Evolutionary conservation across 768 basidiomycete species (phyloP).

Genomic region (Clitopilus hobsonii): DNA sequence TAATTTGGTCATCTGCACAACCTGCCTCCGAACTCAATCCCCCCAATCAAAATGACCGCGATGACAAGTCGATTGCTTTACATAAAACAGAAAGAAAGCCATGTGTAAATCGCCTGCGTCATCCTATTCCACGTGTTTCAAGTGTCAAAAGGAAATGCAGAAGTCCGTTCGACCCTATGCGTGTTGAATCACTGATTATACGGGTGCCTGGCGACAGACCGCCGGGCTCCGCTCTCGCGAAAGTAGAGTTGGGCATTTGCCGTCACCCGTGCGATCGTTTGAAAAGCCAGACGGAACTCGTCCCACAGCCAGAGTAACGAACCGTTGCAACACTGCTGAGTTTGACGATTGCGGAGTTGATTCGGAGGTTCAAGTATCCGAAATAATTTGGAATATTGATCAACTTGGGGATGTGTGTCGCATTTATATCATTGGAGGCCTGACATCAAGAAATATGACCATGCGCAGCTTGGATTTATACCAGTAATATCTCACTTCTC

Average conservation of each 20-base stretch:
- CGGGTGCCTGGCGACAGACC: slow-evolving; percentile 12
- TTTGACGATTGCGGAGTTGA: neutral
- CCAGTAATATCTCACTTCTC: neutral
- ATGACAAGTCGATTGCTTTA: neutral
- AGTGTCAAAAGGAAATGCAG: slow-evolving; percentile 8
- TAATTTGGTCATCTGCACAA: neutral
- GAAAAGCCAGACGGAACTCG: neutral
- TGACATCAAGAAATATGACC: no score
- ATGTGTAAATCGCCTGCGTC: slow-evolving; percentile 7
- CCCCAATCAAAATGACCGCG: neutral
- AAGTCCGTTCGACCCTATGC: slow-evolving; percentile 2
- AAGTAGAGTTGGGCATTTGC: neutral
- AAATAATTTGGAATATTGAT: neutral
- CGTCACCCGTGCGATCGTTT: neutral
- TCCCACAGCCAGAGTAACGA: neutral
- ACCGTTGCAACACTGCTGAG: neutral
- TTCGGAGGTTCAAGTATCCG: neutral
- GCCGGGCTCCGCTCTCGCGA: slow-evolving; percentile 2
- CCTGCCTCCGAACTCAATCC: neutral
- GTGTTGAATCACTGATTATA: slow-evolving; percentile 4
- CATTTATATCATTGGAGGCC: no score
- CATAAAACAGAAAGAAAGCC: neutral
- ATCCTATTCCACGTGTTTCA: slow-evolving; percentile 12
- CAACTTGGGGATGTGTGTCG: no score
- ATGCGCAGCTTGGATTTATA: neutral